phyloP scores from a whole-genome alignment of 2,329 filamentous ascomycete species.

The Pyrenophora graminea region DNA sequence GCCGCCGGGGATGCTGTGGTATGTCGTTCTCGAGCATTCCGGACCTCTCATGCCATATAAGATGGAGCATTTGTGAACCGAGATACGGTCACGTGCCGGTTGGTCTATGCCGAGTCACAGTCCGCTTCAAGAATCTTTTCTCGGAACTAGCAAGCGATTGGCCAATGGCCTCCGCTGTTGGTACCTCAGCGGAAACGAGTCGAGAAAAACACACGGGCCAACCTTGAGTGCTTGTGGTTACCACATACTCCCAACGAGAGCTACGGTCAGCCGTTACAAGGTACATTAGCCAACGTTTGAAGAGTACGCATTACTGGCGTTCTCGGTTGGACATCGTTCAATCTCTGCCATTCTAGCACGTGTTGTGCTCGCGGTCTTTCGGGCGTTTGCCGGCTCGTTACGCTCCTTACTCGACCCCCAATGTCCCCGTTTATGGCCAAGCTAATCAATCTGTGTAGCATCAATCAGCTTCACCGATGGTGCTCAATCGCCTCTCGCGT shows the following conservation, averaged over 20 bases:
- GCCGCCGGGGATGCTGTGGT: slow-evolving; percentile 26
- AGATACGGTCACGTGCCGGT: slow-evolving; percentile 44
- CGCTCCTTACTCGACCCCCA: slow-evolving; percentile 27
- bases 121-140: slow-evolving; percentile 33
- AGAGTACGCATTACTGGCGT: slow-evolving; percentile 21
- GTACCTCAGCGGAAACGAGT: slow-evolving; percentile 29
- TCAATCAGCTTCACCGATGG: slow-evolving; percentile 34
- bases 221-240: slow-evolving; percentile 21
- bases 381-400: slow-evolving; percentile 29
- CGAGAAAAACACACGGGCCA: slow-evolving; percentile 23
- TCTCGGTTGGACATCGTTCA: slow-evolving; percentile 25
- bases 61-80: slow-evolving; percentile 45
- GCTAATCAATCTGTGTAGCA: slow-evolving; percentile 47
- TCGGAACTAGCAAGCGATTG: slow-evolving; percentile 35
- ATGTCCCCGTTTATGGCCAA: slow-evolving; percentile 29
- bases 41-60: slow-evolving; percentile 38
- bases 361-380: slow-evolving; percentile 23
- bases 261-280: slow-evolving; percentile 27
- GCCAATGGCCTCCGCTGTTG: slow-evolving; percentile 29
- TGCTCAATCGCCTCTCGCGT: slow-evolving; percentile 28
- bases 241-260: slow-evolving; percentile 19
- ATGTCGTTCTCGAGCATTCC: slow-evolving; percentile 34
- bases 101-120: slow-evolving; percentile 42
- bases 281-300: slow-evolving; percentile 32
- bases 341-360: slow-evolving; percentile 17